Base-by-base conservation (phyloP, 176 grass and related monocot species). In the Oryza nivara region DNA sequence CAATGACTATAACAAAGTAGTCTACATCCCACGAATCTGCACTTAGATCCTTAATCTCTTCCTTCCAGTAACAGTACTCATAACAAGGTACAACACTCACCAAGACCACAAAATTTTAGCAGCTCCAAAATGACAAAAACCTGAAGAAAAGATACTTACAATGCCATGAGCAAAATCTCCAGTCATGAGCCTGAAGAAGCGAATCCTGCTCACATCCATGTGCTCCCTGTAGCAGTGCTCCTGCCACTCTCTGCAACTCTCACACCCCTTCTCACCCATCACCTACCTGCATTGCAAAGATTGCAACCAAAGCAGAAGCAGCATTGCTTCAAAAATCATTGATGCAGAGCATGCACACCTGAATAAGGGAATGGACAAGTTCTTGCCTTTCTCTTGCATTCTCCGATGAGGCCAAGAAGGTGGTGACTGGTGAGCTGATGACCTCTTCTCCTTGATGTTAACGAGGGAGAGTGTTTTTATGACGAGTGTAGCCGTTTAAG, bases 171-270 rank as follows among this genome's bases (percentile, higher is more conserved):
- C 22, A 12, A 74, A 79, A 58, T 92, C 82, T 35, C 34, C 75
- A 9, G 76, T 25, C 74, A 91, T 67, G 77, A 77, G 6, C 72
- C 36, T 79, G 67, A 54, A 82, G 78, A 91, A 88, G 20, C 54
- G 72, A 17, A 72, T 84, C 76, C 80, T 80, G 6, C 5, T 65
- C 26, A 46, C 64, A 65, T 81, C 85, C 85, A 88, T 84, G 45
- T 91, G 89, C 32, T 91, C 71, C 85, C 76, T 81, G 71, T 87
- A 91, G 71, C 28, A 88, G 76, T 91, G 89, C 4, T 84, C 85
- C 9, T 84, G 75, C 81, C 81, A 91, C 78, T 69, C 22, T 26
- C 63, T 81, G 86, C 86, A 91, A 25, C 81, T 68, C 46, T 61
- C 45, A 64, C 86, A 91, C 9, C 65, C 38, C 0, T 77, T 23